These are phyloP conservation scores for Salix brachista DNA, from an alignment of 345 rosid species.

Conservation along the genomic window DNA sequence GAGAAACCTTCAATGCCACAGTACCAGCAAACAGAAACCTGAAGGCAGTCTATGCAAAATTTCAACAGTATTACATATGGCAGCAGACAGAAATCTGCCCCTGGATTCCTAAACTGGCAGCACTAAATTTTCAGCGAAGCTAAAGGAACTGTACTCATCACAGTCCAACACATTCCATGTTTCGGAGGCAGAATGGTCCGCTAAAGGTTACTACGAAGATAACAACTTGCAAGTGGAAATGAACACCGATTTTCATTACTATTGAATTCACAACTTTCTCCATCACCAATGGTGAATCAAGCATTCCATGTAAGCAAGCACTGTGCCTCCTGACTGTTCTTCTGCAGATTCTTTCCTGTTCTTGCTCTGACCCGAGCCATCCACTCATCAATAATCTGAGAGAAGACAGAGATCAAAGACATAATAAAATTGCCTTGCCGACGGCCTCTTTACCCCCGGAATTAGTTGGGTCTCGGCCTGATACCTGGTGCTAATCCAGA, in stretches of 20 bases:
- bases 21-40: not conserved
- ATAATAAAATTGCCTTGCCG: no score
- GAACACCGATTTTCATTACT: not conserved
- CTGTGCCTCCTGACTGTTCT: not conserved
- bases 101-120: not conserved
- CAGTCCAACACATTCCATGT: not conserved
- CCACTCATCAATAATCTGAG: conserved; percentile 87
- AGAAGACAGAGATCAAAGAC: not conserved
- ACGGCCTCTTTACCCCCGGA: no score
- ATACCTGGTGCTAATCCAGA: no score
- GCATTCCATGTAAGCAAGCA: not conserved
- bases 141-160: not conserved
- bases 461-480: no score
- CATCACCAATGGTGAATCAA: not conserved
- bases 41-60: not conserved
- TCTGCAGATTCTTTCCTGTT: conserved; percentile 39
- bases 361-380: conserved; percentile 66
- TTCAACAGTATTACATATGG: not conserved
- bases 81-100: not conserved
- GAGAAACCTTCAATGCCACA: not conserved
- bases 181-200: not conserved
- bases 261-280: not conserved
- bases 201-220: not conserved
- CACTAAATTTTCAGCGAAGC: not conserved
- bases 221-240: not conserved